Conservation (phyloP, 2,329 filamentous ascomycete species). For the Dactylonectria macrodidyma region DNA sequence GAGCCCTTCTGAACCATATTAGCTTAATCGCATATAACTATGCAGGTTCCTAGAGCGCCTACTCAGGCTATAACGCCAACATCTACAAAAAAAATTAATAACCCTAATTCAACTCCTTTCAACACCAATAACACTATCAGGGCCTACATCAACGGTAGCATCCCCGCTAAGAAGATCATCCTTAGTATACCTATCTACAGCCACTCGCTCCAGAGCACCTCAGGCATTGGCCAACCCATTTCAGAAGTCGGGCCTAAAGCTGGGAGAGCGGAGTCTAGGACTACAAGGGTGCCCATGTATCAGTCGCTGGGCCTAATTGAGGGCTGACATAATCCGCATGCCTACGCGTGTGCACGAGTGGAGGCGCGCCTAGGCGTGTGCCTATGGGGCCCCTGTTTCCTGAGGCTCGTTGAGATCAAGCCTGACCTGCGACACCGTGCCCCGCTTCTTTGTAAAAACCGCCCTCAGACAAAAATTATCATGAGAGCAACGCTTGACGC, state of each 20-base stretch:
- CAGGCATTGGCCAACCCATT: slow-evolving; percentile 48
- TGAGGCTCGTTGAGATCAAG: no score
- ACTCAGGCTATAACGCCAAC: slow-evolving; percentile 79
- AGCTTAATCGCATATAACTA: slow-evolving; percentile 83
- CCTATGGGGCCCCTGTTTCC: no score
- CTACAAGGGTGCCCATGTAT: slow-evolving; percentile 68
- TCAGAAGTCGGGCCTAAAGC: slow-evolving; percentile 73
- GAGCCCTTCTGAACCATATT: slow-evolving; percentile 65
- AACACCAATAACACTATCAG: slow-evolving; percentile 74
- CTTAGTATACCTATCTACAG: slow-evolving; percentile 87
- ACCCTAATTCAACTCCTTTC: slow-evolving; percentile 75
- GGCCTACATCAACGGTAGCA: slow-evolving; percentile 74
- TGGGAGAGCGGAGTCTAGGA: slow-evolving; percentile 85
- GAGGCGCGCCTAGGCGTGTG: no score
- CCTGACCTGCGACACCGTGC: no score
- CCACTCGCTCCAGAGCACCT: slow-evolving; percentile 70
- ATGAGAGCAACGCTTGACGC: no score
- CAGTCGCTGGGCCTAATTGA: no score
- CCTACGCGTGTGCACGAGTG: no score
- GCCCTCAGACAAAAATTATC: no score
- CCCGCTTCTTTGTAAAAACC: no score
- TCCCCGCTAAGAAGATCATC: slow-evolving; percentile 76
- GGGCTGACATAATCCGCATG: no score
- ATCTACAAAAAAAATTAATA: slow-evolving; percentile 70
- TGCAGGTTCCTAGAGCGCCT: slow-evolving; percentile 76